Evolutionary conservation across 495 filamentous ascomycete genomes (phyloP), one percentile per base, ranked within the genome.

Genomic region (Sporormia fimetaria): DNA sequence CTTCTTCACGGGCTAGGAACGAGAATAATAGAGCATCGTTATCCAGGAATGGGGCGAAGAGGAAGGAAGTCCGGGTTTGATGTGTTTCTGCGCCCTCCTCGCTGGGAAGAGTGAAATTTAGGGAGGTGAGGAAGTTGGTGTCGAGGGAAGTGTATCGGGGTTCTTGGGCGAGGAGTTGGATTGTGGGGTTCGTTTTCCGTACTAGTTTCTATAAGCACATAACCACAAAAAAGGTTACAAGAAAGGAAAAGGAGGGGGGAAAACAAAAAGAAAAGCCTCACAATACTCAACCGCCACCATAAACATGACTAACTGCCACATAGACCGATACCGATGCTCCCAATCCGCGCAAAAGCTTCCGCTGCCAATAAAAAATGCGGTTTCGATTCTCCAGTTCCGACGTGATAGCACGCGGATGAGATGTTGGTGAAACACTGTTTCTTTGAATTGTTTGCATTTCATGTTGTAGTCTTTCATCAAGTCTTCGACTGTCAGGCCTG

Each of bases 261-360:
- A 23, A 28, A 22, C 8, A 37, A 22, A 39, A 15, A 6, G n/a
- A 35, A 6, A 10, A 40, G n/a, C n/a, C 38, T 14, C 26, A 54
- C 51, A 14, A 1, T 29, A 3, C 6, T 29, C 15, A 4, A 51
- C 29, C 0, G 47, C 34, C 18, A 8, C 22, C 20, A 47, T 4
- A 29, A 55, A 51, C 38, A 55, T 8, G n/a, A 51, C 51, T 6
- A 55, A 23, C 47, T 55, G 51, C 51, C 51, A 55, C 37, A 51
- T 24, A 6, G 37, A 14, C 18, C 47, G 28, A 3, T 16, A 16
- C 17, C 47, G 25, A 32, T 47, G 41, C 23, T 47, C 47, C 46
- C 42, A 50, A 40, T 55, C 51, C 6, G 48, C 2, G 33, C 41
- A 47, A 25, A 51, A 55, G 34, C 47, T 55, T 27, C 47, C 47